These are phyloP conservation scores for Aspergillus alliaceus DNA, from an alignment of 2,329 filamentous ascomycete genomes.

Conservation along the genomic window DNA sequence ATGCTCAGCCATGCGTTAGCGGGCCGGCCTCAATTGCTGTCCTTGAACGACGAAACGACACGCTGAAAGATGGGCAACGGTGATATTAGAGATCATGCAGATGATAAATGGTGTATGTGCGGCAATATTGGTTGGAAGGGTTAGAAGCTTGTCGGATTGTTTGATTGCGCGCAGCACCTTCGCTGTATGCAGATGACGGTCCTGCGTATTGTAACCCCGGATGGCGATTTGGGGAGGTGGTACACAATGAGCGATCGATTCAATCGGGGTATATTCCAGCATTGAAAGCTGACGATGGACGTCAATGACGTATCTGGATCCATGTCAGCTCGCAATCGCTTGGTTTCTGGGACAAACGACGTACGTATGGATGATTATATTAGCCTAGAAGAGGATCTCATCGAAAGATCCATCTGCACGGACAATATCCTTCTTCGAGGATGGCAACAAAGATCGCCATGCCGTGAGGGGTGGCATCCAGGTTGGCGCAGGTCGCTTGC, in stretches of 20 bases:
- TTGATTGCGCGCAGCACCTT: slow-evolving; percentile 39
- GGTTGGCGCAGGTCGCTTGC: slow-evolving; percentile 21
- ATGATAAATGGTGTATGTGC: slow-evolving; percentile 42
- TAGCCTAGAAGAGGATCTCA: slow-evolving; percentile 76
- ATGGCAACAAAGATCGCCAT: slow-evolving; percentile 41
- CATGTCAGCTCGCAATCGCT: not conserved
- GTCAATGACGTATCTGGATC: slow-evolving; percentile 33
- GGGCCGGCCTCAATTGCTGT: slow-evolving; percentile 30
- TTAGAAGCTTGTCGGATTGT: slow-evolving; percentile 37
- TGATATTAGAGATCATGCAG: slow-evolving; percentile 43
- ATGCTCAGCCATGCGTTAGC: slow-evolving; percentile 41
- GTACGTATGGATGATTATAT: slow-evolving; percentile 63
- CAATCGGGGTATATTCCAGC: slow-evolving; percentile 39
- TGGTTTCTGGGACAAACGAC: slow-evolving; percentile 35
- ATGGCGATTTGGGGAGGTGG: slow-evolving; percentile 15
- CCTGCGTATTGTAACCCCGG: slow-evolving; percentile 11
- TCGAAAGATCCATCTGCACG: slow-evolving; percentile 56
- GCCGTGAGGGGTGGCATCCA: slow-evolving; percentile 38
- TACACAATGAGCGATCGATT: slow-evolving; percentile 38
- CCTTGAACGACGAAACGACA: slow-evolving; percentile 38
- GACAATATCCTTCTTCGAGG: slow-evolving; percentile 31
- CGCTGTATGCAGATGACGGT: slow-evolving; percentile 38
- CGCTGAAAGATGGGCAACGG: slow-evolving; percentile 60
- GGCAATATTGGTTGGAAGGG: slow-evolving; percentile 34
- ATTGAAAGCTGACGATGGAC: slow-evolving; percentile 42